These are phyloP conservation scores for Aureobasidium sp. DNA, from an alignment of 2,329 filamentous ascomycete species.

Conservation along the genomic window DNA sequence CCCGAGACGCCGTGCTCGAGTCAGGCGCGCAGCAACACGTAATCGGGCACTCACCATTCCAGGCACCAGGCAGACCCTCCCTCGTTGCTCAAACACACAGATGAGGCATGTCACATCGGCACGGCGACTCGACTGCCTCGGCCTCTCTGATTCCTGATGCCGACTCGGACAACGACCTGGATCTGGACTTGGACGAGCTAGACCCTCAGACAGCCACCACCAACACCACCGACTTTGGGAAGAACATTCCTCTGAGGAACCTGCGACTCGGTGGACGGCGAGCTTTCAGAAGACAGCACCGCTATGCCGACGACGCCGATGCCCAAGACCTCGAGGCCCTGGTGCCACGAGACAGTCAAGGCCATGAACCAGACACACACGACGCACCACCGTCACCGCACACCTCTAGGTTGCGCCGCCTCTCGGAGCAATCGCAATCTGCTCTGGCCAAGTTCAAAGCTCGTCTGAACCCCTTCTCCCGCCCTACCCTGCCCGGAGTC, in stretches of 20 bases:
- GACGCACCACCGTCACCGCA: background rate
- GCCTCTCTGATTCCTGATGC: constrained; percentile 20
- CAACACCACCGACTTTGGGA: constrained; percentile 36
- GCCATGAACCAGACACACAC: constrained; percentile 29
- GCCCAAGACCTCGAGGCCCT: constrained; percentile 61
- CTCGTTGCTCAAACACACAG: background rate
- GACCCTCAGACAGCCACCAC: constrained; percentile 49
- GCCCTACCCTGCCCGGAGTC: constrained; percentile 18
- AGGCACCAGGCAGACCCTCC: background rate
- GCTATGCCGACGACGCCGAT: constrained; percentile 46
- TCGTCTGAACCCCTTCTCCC: constrained; percentile 24
- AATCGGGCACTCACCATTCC: constrained; percentile 19
- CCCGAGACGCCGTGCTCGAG: background rate
- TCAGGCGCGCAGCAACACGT: background rate
- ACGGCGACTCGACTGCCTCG: constrained; percentile 40
- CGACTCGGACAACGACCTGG: constrained; percentile 66
- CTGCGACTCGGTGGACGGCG: constrained; percentile 43
- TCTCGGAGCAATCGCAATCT: constrained; percentile 8
- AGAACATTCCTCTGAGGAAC: constrained; percentile 63
- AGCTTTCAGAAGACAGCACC: constrained; percentile 20
- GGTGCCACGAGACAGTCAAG: constrained; percentile 47
- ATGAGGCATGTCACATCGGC: constrained; percentile 42
- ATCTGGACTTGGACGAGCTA: constrained; percentile 72
- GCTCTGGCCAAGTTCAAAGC: constrained; percentile 17
- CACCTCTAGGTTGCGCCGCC: background rate